Conservation (phyloP, 1,284 basidiomycete genomes). For the Grifola frondosa region DNA sequence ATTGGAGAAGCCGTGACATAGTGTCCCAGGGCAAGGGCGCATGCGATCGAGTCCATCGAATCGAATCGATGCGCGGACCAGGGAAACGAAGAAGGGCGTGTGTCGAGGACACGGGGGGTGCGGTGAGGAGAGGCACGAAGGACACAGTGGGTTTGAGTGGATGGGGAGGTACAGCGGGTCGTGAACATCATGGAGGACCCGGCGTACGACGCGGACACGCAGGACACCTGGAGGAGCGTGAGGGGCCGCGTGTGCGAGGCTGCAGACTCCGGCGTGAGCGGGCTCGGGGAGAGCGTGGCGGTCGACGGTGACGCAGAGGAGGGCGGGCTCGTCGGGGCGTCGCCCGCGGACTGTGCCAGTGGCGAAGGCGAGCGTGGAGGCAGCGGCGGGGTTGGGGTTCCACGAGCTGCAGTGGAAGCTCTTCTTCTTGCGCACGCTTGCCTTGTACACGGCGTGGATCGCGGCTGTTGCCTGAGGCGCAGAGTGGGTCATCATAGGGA, state of each 20-base stretch:
- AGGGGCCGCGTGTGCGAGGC: conserved; percentile 2
- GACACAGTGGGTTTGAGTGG: too few species aligned
- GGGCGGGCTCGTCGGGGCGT: conserved; percentile 15
- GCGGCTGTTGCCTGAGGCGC: conserved; percentile 44
- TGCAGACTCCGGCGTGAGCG: conserved; percentile 19
- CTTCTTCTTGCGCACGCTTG: conserved; percentile 54
- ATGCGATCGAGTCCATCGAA: too few species aligned
- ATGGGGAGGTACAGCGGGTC: too few species aligned
- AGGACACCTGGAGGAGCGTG: conserved; percentile 13
- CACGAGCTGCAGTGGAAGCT: conserved; percentile 57
- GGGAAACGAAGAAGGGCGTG: too few species aligned
- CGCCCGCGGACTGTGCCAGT: too few species aligned
- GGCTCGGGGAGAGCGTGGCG: conserved; percentile 19
- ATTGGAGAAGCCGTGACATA: too few species aligned
- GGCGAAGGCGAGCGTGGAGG: conserved; percentile 6
- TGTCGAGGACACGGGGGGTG: too few species aligned
- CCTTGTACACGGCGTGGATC: conserved; percentile 57
- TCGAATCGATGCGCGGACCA: too few species aligned
- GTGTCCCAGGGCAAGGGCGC: too few species aligned
- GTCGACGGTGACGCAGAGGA: conserved; percentile 18
- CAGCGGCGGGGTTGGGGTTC: conserved; percentile 35
- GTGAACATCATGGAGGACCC: too few species aligned
- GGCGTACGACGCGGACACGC: conserved; percentile 17
- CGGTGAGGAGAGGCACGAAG: too few species aligned
- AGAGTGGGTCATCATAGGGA: too few species aligned